phyloP scores from a whole-genome alignment of 1,284 basidiomycete genomes.

The Chalciporus sp. region DNA sequence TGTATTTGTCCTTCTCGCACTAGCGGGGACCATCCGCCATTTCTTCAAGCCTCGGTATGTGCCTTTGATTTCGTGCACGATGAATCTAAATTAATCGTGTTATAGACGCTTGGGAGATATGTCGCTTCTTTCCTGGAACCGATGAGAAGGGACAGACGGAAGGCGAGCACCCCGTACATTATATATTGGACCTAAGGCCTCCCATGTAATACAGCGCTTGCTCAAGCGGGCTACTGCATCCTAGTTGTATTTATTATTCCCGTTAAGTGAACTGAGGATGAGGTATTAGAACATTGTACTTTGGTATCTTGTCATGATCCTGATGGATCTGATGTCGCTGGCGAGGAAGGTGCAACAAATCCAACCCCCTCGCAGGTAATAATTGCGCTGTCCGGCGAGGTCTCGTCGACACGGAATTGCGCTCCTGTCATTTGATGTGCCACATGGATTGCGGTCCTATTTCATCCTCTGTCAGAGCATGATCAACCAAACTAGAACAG shows the following conservation, averaged over 20 bases:
- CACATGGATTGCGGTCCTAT: slow-evolving; percentile 72
- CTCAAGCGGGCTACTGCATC: slow-evolving; percentile 13
- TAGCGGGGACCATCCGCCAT: slow-evolving; percentile 90
- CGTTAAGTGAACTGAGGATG: background rate
- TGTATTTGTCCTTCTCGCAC: slow-evolving; percentile 85
- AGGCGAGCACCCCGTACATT: slow-evolving; percentile 15
- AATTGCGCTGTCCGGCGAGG: slow-evolving; percentile 37
- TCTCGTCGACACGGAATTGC: slow-evolving; percentile 54
- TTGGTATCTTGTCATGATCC: background rate
- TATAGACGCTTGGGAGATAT: slow-evolving; percentile 78
- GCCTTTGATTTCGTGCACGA: slow-evolving; percentile 32
- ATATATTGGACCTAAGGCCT: slow-evolving; percentile 17
- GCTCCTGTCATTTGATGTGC: slow-evolving; percentile 66
- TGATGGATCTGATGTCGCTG: background rate
- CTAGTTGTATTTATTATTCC: slow-evolving; percentile 29
- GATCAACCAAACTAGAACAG: background rate
- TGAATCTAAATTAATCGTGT: background rate
- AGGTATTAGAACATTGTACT: slow-evolving; percentile 1
- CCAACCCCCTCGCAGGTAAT: slow-evolving; percentile 61
- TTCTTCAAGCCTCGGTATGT: slow-evolving; percentile 88
- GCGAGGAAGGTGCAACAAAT: slow-evolving; percentile 33
- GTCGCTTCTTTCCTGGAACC: slow-evolving; percentile 87
- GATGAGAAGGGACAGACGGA: slow-evolving; percentile 33
- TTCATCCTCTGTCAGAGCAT: slow-evolving; percentile 4
- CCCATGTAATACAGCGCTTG: slow-evolving; percentile 28